Evolutionary conservation across 2,329 filamentous ascomycete species (phyloP).

Genomic region (Aureobasidium melanogenum): DNA sequence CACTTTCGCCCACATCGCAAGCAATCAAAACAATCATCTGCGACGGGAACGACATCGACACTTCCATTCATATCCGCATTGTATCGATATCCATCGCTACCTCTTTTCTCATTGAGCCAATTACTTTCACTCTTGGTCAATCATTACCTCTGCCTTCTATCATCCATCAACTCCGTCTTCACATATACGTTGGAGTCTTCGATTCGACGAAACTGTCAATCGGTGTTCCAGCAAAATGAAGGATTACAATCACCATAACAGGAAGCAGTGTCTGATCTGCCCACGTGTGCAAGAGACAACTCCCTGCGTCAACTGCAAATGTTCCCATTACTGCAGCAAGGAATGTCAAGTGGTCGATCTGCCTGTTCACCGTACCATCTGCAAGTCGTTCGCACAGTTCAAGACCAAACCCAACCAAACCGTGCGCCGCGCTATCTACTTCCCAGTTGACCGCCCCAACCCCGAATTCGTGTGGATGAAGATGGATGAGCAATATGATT

Average conservation of each 20-base stretch:
- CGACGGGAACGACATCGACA: not conserved
- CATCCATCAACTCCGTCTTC: not conserved
- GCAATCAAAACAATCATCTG: not conserved
- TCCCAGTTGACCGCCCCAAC: not conserved
- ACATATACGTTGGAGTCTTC: not conserved
- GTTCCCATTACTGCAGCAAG: not conserved
- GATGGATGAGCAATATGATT: not conserved
- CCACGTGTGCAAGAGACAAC: not conserved
- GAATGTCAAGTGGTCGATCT: not conserved
- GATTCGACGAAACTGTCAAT: not conserved
- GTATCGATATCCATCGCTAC: not conserved
- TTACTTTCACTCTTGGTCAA: not conserved
- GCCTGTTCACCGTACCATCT: not conserved
- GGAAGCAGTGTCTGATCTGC: not conserved
- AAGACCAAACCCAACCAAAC: not conserved
- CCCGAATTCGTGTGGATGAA: not conserved
- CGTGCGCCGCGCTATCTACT: not conserved
- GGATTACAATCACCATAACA: not conserved
- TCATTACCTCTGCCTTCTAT: not conserved
- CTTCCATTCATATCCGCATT: not conserved
- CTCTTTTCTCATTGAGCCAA: not conserved
- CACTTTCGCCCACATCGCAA: not conserved
- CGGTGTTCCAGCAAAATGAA: not conserved
- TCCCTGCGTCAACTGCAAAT: not conserved
- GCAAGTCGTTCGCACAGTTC: not conserved